These are phyloP conservation scores for Kernera saxatilis DNA, from an alignment of 345 rosid species.

Conservation along the genomic window DNA sequence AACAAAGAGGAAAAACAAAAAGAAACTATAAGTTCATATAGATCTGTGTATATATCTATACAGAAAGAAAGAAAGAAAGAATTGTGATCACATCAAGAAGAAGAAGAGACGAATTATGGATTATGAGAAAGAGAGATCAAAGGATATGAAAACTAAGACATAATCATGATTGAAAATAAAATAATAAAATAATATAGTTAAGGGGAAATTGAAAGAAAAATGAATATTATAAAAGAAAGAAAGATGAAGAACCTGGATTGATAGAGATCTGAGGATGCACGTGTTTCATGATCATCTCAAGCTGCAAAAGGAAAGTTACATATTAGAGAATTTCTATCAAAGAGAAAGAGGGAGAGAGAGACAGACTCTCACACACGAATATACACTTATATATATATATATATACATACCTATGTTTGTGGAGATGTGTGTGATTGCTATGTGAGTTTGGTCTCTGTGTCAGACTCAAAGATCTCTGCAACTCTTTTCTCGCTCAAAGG, in stretches of 20 bases:
- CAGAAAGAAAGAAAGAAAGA: background rate
- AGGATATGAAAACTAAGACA: slow-evolving; percentile 30
- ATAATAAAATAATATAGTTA: slow-evolving; percentile 27
- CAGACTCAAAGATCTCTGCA: slow-evolving; percentile 64
- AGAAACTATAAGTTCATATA: slow-evolving; percentile 3
- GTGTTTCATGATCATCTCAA: slow-evolving; percentile 67
- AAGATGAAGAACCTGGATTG: slow-evolving; percentile 58
- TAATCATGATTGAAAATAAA: slow-evolving; percentile 46
- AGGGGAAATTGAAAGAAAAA: slow-evolving; percentile 10
- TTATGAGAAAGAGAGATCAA: slow-evolving; percentile 27
- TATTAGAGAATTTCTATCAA: slow-evolving; percentile 28
- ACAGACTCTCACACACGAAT: slow-evolving; percentile 16
- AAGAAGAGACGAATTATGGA: slow-evolving; percentile 28
- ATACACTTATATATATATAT: slow-evolving; percentile 18
- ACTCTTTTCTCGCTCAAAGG: slow-evolving; percentile 41
- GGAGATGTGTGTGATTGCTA: slow-evolving; percentile 36
- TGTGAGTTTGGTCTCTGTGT: slow-evolving; percentile 49
- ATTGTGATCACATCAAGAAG: slow-evolving; percentile 23
- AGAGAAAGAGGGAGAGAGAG: slow-evolving; percentile 20
- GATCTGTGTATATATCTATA: slow-evolving; percentile 1
- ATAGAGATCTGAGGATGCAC: slow-evolving; percentile 64
- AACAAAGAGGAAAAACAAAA: background rate
- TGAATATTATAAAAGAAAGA: slow-evolving; percentile 26
- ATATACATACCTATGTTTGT: slow-evolving; percentile 26
- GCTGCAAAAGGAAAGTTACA: slow-evolving; percentile 41